These are phyloP conservation scores for Erysimum pusillum DNA, from an alignment of 441 rosid species.

Conservation along the genomic window DNA sequence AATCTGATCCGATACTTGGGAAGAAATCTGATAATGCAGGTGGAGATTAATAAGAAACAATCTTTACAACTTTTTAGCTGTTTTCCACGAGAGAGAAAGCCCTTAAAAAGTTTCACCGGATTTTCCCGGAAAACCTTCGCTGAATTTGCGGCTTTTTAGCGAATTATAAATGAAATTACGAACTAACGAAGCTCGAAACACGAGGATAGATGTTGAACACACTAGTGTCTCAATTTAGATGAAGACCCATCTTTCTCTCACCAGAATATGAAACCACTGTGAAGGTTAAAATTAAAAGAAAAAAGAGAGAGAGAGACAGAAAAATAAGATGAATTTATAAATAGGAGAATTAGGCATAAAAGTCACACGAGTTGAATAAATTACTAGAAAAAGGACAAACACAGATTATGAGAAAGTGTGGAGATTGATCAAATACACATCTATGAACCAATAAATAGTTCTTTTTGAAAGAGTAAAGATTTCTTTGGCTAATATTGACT, in stretches of 20 bases:
- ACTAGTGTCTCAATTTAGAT: slow-evolving; percentile 39
- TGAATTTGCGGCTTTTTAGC: slow-evolving; percentile 32
- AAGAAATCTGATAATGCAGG: slow-evolving; percentile 31
- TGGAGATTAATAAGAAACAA: slow-evolving; percentile 33
- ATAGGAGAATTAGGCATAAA: slow-evolving; percentile 35
- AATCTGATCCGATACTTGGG: slow-evolving; percentile 41
- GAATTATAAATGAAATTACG: not conserved
- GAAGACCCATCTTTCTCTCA: slow-evolving; percentile 40
- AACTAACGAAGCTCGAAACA: slow-evolving; percentile 9
- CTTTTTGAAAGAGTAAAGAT: not conserved
- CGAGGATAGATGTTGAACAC: slow-evolving; percentile 35
- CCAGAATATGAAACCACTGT: slow-evolving; percentile 36
- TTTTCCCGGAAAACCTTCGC: slow-evolving; percentile 37
- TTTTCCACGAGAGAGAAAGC: slow-evolving; percentile 32
- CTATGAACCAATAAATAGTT: not conserved
- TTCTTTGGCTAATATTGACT: not conserved
- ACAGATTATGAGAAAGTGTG: slow-evolving; percentile 23
- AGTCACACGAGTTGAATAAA: slow-evolving; percentile 32
- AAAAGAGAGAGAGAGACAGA: not conserved
- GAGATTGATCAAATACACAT: not conserved
- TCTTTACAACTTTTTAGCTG: slow-evolving; percentile 40
- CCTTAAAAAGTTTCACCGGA: not conserved
- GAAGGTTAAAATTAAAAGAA: not conserved
- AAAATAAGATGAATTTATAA: not conserved
- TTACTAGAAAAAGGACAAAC: slow-evolving; percentile 11